These are phyloP conservation scores for Aspergillus sp. DNA, from an alignment of 2,329 filamentous ascomycete genomes.

Conservation along the genomic window DNA sequence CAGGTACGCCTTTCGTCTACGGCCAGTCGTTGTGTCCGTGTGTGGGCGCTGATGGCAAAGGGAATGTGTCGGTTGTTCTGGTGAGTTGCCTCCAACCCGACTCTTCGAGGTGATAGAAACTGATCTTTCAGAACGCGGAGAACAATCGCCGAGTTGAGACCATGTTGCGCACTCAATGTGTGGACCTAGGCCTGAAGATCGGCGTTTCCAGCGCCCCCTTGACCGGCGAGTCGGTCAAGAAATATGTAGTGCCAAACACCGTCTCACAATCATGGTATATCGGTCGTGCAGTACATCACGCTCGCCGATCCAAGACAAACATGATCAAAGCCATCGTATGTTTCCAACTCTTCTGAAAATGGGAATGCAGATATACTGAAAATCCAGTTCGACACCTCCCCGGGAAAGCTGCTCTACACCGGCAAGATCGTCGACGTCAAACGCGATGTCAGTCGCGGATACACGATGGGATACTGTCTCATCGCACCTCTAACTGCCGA, in stretches of 20 bases:
- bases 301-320: conserved; percentile 22
- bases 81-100: background rate
- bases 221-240: conserved; percentile 20
- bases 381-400: conserved; percentile 24
- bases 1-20: background rate
- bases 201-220: conserved; percentile 22
- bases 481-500: conserved; percentile 22
- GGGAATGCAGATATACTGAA: background rate
- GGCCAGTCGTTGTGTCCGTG: conserved; percentile 19
- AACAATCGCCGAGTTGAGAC: conserved; percentile 23
- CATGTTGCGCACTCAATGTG: conserved; percentile 6
- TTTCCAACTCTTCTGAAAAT: background rate
- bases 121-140: conserved; percentile 17
- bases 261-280: conserved; percentile 32
- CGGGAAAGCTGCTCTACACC: conserved; percentile 41
- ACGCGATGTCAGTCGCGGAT: conserved; percentile 35
- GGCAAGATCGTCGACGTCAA: conserved; percentile 47
- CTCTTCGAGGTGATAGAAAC: background rate
- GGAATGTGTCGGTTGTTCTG: conserved; percentile 32
- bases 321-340: conserved; percentile 42
- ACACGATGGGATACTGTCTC: conserved; percentile 35
- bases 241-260: conserved; percentile 27
- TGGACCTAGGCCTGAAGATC: conserved; percentile 5
- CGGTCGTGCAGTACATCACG: conserved; percentile 25
- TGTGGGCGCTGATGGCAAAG: conserved; percentile 40